Percentiles rank a stretch among this genome's conserved stretches.
Evolutionary conservation across 345 rosid species (phyloP).

Genomic region (Eucalyptus marginata): DNA sequence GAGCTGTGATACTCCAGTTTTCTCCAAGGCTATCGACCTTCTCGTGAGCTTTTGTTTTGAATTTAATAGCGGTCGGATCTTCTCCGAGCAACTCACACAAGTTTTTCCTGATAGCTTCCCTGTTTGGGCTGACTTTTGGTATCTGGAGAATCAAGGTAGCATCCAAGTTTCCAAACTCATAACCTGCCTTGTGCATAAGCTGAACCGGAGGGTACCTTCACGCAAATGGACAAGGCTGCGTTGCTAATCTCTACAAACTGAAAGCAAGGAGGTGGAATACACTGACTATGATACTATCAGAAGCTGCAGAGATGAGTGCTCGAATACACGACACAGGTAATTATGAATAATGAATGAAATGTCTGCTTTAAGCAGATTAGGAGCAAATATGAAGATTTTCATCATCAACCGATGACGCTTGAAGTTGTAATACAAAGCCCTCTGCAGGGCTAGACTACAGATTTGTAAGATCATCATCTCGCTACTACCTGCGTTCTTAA

Average conservation of each 20-base stretch:
- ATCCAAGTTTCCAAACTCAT: conserved; percentile 87
- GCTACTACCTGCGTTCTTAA: not conserved
- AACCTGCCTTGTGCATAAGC: conserved; percentile 86
- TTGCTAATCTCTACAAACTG: too few relatives aligned
- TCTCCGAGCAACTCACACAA: conserved; percentile 71
- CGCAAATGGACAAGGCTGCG: not conserved
- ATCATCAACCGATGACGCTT: not conserved
- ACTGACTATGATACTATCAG: not conserved
- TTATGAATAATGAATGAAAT: not conserved
- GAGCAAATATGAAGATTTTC: not conserved
- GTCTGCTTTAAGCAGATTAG: not conserved
- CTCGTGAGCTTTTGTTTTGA: conserved; percentile 89
- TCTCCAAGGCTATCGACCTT: conserved; percentile 95
- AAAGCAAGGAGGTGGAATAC: not conserved
- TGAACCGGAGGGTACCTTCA: not conserved
- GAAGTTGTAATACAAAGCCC: not conserved
- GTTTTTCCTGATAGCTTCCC: conserved; percentile 62
- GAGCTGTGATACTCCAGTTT: conserved; percentile 94
- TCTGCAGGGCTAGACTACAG: not conserved
- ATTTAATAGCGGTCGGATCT: conserved; percentile 57
- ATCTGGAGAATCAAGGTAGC: conserved; percentile 88
- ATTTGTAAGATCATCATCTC: not conserved
- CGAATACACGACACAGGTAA: not conserved
- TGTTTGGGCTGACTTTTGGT: conserved; percentile 47
- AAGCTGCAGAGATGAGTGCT: not conserved